Evolutionary conservation across 257 asterid species (phyloP).

Genomic region (Thymus mandschuricus): DNA sequence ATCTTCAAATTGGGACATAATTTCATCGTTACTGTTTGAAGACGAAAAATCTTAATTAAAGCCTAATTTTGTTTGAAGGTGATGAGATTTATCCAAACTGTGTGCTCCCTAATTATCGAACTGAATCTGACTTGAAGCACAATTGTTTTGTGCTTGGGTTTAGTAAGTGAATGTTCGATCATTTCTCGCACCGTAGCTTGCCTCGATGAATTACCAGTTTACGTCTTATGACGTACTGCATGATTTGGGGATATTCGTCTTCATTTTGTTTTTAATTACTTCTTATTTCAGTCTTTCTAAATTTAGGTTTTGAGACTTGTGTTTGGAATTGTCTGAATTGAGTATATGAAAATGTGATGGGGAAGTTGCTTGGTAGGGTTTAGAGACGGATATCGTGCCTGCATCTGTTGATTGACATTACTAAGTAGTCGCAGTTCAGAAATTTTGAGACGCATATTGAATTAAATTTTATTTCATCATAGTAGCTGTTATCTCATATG

Average conservation of each 20-base stretch:
- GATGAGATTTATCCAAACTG: slow-evolving; percentile 17
- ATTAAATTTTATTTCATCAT: slow-evolving; percentile 27
- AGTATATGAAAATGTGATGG: slow-evolving; percentile 18
- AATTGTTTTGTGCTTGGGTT: not conserved
- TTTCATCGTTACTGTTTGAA: not conserved
- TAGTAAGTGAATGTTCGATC: not conserved
- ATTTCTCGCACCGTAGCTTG: no score
- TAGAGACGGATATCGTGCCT: slow-evolving; percentile 19
- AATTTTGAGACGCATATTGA: not conserved
- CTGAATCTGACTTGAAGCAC: not conserved
- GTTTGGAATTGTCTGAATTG: slow-evolving; percentile 4
- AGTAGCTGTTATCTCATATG: slow-evolving; percentile 32
- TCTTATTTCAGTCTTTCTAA: not conserved
- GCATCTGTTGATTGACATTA: slow-evolving; percentile 21
- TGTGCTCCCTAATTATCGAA: slow-evolving; percentile 25
- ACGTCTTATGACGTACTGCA: not conserved
- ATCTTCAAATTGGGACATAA: not conserved
- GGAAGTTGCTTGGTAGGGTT: slow-evolving; percentile 22
- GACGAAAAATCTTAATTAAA: not conserved
- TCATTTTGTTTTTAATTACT: slow-evolving; percentile 12
- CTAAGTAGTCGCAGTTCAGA: slow-evolving; percentile 21
- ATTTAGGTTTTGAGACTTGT: slow-evolving; percentile 18
- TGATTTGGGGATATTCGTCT: not conserved
- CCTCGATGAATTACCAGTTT: no score
- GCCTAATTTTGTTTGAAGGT: slow-evolving; percentile 14